Evolutionary conservation across 345 rosid genomes (phyloP), one percentile per base, ranked within the genome.

Genomic region (Crucihimalaya himalaica): DNA sequence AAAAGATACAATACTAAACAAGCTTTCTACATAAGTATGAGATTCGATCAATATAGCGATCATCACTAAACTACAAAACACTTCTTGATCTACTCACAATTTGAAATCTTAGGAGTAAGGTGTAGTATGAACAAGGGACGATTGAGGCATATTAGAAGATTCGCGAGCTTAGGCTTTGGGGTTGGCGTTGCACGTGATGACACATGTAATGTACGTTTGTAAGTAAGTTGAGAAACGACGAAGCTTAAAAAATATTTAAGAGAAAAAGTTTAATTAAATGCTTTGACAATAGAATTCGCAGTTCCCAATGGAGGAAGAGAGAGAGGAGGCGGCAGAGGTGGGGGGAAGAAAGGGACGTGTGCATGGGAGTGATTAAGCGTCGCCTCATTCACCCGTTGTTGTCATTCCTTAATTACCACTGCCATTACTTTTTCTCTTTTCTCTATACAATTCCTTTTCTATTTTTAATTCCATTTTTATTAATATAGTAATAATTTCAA

Each of bases 301-400:
- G 39, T 84, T 81, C 85, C 87, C 87, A 27, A 80, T 55, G 72
- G 72, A 75, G 20, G 71, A 32, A 67, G 72, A 55, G 70, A 73
- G 84, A 72, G 80, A 73, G 80, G 65, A 83, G 85, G 93, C 91
- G 91, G 97, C 86, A 85, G 97, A 84, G 86, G 92, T 87, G 91
- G 93, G 96, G 88, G 88, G 80, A 80, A 84, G 97, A 94, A 91
- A 91, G 88, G 88, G 98, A 91, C 98, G 88, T 86, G 81, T 91
- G 97, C 97, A 94, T 88, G 96, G 83, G 82, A 78, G 83, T 81
- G 83, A 81, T 85, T 83, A 86, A 86, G 87, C 93, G 85, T 86
- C 87, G 84, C 72, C 77, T 84, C 98, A 87, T 86, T 89, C 98
- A 93, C 75, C 81, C 72, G 97, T 91, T 89, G 81, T 86, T 93